Evolutionary conservation across 495 filamentous ascomycete genomes (phyloP), one percentile per base, ranked within the genome.

Genomic region (Trichoderma gamsii): DNA sequence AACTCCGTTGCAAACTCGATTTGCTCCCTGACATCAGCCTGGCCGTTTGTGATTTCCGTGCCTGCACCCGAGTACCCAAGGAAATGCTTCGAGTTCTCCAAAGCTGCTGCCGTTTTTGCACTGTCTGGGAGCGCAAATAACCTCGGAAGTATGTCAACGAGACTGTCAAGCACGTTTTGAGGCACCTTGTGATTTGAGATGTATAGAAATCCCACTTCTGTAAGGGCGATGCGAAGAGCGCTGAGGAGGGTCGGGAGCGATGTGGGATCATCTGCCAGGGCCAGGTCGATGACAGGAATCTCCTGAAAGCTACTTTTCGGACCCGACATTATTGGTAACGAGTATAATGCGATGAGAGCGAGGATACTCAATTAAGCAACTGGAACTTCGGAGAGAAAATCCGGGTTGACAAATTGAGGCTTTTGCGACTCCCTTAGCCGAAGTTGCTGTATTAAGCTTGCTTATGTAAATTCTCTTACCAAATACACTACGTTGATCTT

Each of bases 1-100:
- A 84, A 69, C 69, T 86, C 83, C 0, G 82, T 84, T 38, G 81
- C 83, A 72, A 85, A 84, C 69, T 87, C 82, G 27, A 84, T 84
- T 69, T 86, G 83, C 69, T 87, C 84, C 8, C 84, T 74, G 44
- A 77, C 71, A 68, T 86, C 84, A 29, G 72, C 70, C 63, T 77
- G 72, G 0, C 83, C 84, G 0, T 78, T 77, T 3, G 85, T 86
- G 0, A 73, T 80, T 72, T 85, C 84, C 52, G 80, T 79, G 0
- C 82, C 84, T 61, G 79, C 77, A 4, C 77, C 78, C 49, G 79
- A 80, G 73, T 85, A 86, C 1, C 83, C 85, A 27, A 85, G 70
- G 65, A 86, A 86, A 69, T 85, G 83, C 5, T 82, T 82, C 25
- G 79, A 84, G 65, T 84, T 81, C 5, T 75, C 71, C n/a, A 84